A percentile compares a stretch with the other conserved stretches of the same genome.
Conservation (phyloP, 805 yeast species). For the Zygoascus bituminiphila region DNA sequence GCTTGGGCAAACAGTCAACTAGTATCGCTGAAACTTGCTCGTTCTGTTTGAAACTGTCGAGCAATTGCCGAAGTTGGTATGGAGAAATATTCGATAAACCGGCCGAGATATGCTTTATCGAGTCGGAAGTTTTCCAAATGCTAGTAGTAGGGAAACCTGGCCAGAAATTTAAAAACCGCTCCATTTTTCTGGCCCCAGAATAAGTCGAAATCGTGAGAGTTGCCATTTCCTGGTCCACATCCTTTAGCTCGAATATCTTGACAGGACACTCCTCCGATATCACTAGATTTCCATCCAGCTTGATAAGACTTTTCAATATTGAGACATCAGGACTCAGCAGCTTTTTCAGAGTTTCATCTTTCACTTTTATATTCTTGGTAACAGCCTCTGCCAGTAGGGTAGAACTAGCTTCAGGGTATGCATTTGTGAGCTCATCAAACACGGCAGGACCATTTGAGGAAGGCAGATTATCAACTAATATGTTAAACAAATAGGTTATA, state of each 20-base stretch:
- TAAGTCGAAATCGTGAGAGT: neutral
- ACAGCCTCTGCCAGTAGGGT: neutral
- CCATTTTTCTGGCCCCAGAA: neutral
- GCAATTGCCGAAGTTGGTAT: neutral
- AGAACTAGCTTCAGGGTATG: neutral
- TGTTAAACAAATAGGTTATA: neutral
- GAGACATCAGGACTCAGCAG: neutral
- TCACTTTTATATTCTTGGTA: neutral
- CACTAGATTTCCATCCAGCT: neutral
- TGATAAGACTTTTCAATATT: neutral
- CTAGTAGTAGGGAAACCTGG: no score
- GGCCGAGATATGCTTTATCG: neutral
- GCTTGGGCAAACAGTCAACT: neutral
- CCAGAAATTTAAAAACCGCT: neutral
- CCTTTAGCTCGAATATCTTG: neutral
- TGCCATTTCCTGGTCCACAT: neutral
- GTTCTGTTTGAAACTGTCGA: neutral
- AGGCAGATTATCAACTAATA: neutral
- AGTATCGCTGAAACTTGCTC: neutral
- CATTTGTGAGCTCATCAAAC: neutral
- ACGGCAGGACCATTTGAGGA: neutral
- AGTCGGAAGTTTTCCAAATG: neutral
- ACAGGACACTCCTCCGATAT: neutral
- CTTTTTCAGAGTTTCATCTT: neutral
- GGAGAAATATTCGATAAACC: neutral